phyloP scores from a whole-genome alignment of 768 basidiomycete species.

The Sarcomyxa edulis region DNA sequence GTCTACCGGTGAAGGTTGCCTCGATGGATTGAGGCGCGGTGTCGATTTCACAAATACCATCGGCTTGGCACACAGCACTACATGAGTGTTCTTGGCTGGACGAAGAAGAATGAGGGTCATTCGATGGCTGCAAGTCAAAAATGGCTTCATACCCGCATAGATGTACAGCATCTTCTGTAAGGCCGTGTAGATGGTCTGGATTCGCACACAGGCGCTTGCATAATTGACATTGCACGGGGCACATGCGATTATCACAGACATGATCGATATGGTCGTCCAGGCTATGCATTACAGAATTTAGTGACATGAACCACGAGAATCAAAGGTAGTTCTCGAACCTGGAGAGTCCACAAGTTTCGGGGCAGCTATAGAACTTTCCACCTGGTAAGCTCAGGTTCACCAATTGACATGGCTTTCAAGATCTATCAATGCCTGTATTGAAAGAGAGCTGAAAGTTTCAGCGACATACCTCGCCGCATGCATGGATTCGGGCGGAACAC shows the following conservation, averaged over 20 bases:
- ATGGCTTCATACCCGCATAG: constrained; percentile 46
- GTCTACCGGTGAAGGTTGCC: constrained; percentile 54
- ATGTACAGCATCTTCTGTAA: constrained; percentile 34
- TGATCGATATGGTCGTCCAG: constrained; percentile 40
- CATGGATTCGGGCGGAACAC: constrained; percentile 48
- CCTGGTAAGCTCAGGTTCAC: constrained; percentile 20
- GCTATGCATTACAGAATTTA: constrained; percentile 20
- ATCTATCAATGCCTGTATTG: constrained; percentile 5
- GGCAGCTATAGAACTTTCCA: constrained; percentile 33
- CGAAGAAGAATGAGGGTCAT: too few species aligned
- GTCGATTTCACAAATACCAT: constrained; percentile 55
- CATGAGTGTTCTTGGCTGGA: constrained; percentile 50
- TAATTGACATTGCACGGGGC: constrained; percentile 48
- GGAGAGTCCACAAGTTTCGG: constrained; percentile 33
- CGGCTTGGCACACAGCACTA: constrained; percentile 29
- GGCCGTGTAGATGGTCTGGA: constrained; percentile 47
- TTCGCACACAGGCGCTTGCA: constrained; percentile 49
- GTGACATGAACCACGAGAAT: neutral
- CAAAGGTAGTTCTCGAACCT: constrained; percentile 22
- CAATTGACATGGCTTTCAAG: constrained; percentile 36
- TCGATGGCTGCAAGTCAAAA: neutral
- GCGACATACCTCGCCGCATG: constrained; percentile 45
- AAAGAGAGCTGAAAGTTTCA: neutral
- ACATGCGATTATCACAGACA: constrained; percentile 44
- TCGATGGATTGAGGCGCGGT: constrained; percentile 54